These are phyloP conservation scores for Pythium grandisporangium DNA, from an alignment of 352 stramenopile genomes.

Conservation along the genomic window DNA sequence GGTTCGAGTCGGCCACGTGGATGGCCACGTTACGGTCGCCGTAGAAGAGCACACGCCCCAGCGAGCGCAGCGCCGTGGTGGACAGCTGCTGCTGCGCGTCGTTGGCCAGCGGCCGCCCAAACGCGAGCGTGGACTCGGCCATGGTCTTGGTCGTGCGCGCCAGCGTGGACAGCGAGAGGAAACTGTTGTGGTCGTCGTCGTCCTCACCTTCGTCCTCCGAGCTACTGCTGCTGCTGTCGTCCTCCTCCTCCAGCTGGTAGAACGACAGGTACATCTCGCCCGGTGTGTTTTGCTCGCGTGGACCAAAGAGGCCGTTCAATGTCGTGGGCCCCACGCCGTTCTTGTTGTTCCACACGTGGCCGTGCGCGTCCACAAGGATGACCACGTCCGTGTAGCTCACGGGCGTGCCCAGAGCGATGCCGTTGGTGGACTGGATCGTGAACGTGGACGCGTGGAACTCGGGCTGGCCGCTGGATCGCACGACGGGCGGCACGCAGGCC, in stretches of 20 bases:
- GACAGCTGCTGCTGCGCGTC: no score
- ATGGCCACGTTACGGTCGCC: conserved; percentile 71
- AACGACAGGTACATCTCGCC: conserved; percentile 80
- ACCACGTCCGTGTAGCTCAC: conserved; percentile 78
- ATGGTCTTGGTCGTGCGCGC: conserved; percentile 8
- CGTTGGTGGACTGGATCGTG: conserved; percentile 56
- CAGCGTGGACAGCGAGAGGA: conserved; percentile 56
- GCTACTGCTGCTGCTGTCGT: conserved; percentile 31
- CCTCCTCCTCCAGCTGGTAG: conserved; percentile 41
- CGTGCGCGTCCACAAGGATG: conserved; percentile 60
- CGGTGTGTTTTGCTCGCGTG: conserved; percentile 52
- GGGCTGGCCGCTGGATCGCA: conserved; percentile 16
- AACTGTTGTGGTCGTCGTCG: conserved; percentile 40
- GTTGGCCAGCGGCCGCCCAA: conserved; percentile 42
- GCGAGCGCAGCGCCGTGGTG: conserved; percentile 33
- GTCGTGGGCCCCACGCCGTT: conserved; percentile 63
- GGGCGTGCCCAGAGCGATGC: conserved; percentile 36
- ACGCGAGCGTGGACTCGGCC: conserved; percentile 50
- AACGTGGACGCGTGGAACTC: conserved; percentile 52
- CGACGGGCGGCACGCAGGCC: conserved; percentile 51
- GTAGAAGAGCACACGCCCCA: conserved; percentile 72
- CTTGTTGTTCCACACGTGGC: conserved; percentile 83
- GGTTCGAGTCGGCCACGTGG: conserved; percentile 75
- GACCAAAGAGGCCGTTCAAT: conserved; percentile 74
- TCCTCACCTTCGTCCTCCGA: conserved; percentile 43